Base-by-base conservation (phyloP, 2,329 filamentous ascomycete species). In the Dryadomyces sulphureus region DNA sequence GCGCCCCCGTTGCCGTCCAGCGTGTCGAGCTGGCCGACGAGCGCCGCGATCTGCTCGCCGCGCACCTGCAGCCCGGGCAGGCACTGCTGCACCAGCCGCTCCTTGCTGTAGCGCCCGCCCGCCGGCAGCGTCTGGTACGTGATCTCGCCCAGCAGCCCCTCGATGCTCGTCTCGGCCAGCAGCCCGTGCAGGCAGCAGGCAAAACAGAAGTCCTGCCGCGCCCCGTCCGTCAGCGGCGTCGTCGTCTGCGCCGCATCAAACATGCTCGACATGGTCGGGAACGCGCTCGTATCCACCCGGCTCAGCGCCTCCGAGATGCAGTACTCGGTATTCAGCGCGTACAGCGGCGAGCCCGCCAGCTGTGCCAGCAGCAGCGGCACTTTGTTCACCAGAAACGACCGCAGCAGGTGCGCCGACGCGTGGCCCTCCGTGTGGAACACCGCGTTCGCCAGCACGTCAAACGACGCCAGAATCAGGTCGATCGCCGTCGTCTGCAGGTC, bases 1-100 rank as follows among this genome's bases (percentile, higher is more conserved):
- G 87, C 86, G 2, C 85, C 87, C 2, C 86, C 86, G 60, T 95
- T 95, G 1, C 90, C 90, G 56, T 94, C 86, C 73, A 92, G 88
- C 43, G 81, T 82, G 47, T 94, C 87, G 21, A 98, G 69, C 55
- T 94, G 87, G 35, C 79, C 75, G 36, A 95, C 77, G 27, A 94
- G 69, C 38, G 79, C 75, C 17, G 25, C 27, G 20, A 50, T 36
- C 53, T 88, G 83, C 1, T 84, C 77, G 51, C 80, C 77, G 24
- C 27, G 22, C 9, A 25, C 73, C n/a, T n/a, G 30, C 22, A 19
- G 20, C 45, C 40, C 22, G 19, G 35, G 24, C 34, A 82, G 73
- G 52, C 88, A 94, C 57, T 92, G 81, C 42, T 78, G 72, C 0
- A 94, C 75, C 12, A 98, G 67, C 25, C 79, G 74, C 24, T 92